Percentiles rank a stretch among this genome's conserved stretches.
Conservation (phyloP, 805 yeast species). For the Candida palmyrensis region DNA sequence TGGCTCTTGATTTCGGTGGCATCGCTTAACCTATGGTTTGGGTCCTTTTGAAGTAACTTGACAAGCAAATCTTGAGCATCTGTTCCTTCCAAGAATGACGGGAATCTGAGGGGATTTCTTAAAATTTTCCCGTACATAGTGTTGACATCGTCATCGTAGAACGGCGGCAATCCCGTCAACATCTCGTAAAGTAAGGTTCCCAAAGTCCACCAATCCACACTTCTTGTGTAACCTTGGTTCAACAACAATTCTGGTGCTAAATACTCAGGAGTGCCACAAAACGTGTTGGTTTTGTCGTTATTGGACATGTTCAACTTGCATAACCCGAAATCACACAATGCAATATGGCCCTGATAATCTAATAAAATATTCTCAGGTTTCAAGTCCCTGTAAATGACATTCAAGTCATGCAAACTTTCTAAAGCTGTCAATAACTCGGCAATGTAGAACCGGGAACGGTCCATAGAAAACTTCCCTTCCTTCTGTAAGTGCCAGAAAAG, state of each 20-base stretch:
- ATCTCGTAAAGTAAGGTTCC: slow-evolving; percentile 92
- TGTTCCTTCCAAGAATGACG: slow-evolving; percentile 71
- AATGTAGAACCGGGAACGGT: slow-evolving; percentile 87
- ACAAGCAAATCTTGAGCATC: slow-evolving; percentile 79
- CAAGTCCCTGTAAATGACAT: slow-evolving; percentile 91
- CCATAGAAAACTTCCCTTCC: slow-evolving; percentile 83
- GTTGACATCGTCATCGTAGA: slow-evolving; percentile 89
- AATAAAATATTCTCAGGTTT: slow-evolving; percentile 93
- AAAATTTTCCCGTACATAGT: slow-evolving; percentile 92
- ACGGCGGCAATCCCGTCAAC: slow-evolving; percentile 97
- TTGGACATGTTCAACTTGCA: slow-evolving; percentile 93
- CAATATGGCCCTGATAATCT: slow-evolving; percentile 97
- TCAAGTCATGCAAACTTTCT: slow-evolving; percentile 84
- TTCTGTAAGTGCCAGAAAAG: slow-evolving; percentile 89
- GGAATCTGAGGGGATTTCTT: slow-evolving; percentile 85
- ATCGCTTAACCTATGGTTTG: slow-evolving; percentile 72
- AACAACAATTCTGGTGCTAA: slow-evolving; percentile 89
- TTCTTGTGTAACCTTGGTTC: slow-evolving; percentile 91
- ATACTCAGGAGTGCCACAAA: slow-evolving; percentile 98
- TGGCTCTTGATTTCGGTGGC: slow-evolving; percentile 82
- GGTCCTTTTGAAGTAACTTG: slow-evolving; percentile 79
- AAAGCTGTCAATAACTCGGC: slow-evolving; percentile 92
- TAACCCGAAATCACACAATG: slow-evolving; percentile 93
- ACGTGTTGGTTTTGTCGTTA: slow-evolving; percentile 84
- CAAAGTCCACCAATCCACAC: slow-evolving; percentile 98